phyloP scores from a whole-genome alignment of 129 eudicot species.

The Mikania micrantha region DNA sequence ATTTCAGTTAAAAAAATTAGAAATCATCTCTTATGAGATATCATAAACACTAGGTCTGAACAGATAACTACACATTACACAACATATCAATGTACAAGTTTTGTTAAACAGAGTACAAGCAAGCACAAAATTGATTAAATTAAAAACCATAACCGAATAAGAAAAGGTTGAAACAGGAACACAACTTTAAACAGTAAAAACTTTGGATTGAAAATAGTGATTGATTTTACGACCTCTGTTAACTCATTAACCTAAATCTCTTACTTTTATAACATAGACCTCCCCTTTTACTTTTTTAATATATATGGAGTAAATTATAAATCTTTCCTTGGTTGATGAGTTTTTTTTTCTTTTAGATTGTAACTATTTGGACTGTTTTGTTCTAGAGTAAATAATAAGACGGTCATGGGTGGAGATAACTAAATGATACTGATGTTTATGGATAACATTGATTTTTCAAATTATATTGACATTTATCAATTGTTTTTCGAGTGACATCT shows the following conservation, averaged over 20 bases:
- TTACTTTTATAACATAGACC: slow-evolving; percentile 22
- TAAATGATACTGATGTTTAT: no score
- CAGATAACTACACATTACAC: not conserved
- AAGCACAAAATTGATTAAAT: not conserved
- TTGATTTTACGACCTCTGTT: slow-evolving; percentile 26
- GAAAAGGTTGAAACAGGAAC: slow-evolving; percentile 16
- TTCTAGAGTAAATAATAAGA: no score
- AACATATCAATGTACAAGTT: slow-evolving; percentile 1
- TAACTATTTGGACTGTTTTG: no score
- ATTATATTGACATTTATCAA: no score
- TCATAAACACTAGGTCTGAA: not conserved
- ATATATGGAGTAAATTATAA: no score
- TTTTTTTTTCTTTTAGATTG: no score
- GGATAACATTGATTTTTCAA: no score
- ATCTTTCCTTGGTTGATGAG: no score
- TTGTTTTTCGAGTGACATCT: no score
- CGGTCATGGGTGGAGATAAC: no score
- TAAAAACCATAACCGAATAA: not conserved
- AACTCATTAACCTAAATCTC: slow-evolving; percentile 20
- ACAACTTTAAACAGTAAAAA: slow-evolving; percentile 15
- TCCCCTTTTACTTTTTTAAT: not conserved
- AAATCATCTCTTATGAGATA: not conserved
- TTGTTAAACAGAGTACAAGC: not conserved
- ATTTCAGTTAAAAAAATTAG: no score
- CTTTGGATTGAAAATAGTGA: slow-evolving; percentile 17